Evolutionary conservation across 2,329 filamentous ascomycete species (phyloP), one percentile per base, ranked within the genome.

Genomic region (Aphanocladium album): DNA sequence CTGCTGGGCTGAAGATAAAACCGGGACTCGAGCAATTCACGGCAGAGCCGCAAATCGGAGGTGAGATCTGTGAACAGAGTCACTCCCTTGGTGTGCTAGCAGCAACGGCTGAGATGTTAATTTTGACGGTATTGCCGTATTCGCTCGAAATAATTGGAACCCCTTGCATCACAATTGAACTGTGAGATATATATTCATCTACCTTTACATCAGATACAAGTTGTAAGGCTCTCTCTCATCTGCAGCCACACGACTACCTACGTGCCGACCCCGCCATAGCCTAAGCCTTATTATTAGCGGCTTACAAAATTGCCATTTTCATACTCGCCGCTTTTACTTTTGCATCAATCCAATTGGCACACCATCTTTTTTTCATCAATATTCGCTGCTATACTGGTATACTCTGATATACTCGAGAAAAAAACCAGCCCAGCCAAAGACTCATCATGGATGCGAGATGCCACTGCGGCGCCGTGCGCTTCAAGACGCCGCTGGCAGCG

Each of bases 391-490:
- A 16, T 30, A 16, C 27, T 50, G 5, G 25, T 4, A 30, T 39
- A 39, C 3, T 39, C 35, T 6, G 35, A 8, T 30, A 39, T 39
- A 3, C 35, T 39, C 35, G 9, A 3, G 12, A 27, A 45, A 37
- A n/a, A n/a, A n/a, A n/a, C n/a, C n/a, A n/a, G n/a, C n/a, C 25
- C 17, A 43, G 7, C 30, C 30, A 55, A 27, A 27, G 54, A 39
- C 27, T 16, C 60, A 67, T 25, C 50, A 87, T 87, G 84, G 79
- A 87, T 60, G 83, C 78, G 30, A 75, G 76, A 57, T 89, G 87
- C 69, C 85, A 89, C 71, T 91, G 88, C 75, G 84, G 85, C 57
- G 74, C 80, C 17, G 79, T 89, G 57, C 68, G 70, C 41, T 90
- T 90, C 76, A 82, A 77, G 63, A 89, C 86, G 33, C 85, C 88